Evolutionary conservation across 176 grass and related monocot species (phyloP).

Genomic region (Aegilops tauschii): DNA sequence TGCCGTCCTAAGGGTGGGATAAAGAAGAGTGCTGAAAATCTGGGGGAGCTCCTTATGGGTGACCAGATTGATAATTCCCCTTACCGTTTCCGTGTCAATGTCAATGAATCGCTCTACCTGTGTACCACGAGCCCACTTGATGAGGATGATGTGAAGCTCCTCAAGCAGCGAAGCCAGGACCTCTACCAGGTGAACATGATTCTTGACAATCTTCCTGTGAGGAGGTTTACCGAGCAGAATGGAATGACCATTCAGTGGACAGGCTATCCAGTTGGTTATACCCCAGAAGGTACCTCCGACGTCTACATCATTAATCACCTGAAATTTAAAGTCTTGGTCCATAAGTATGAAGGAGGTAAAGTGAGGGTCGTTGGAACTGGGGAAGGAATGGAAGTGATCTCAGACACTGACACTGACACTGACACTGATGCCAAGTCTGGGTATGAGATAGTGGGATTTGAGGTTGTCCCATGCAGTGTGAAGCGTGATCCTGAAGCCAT

Average conservation of each 20-base stretch:
- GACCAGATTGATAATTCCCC: constrained; percentile 93
- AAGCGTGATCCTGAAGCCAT: constrained; percentile 58
- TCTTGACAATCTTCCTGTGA: constrained; percentile 83
- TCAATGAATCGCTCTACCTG: constrained; percentile 72
- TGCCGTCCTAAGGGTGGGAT: constrained; percentile 60
- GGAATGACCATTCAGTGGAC: constrained; percentile 79
- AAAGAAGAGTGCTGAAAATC: constrained; percentile 83
- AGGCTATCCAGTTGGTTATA: constrained; percentile 84
- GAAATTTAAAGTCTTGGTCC: constrained; percentile 85
- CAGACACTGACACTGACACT: constrained; percentile 50
- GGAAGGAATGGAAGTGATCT: constrained; percentile 76
- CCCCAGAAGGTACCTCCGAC: constrained; percentile 51
- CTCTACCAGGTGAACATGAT: constrained; percentile 94
- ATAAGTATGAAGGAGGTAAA: constrained; percentile 76
- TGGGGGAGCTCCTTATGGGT: constrained; percentile 88
- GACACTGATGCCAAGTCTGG: constrained; percentile 50
- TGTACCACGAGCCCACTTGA: constrained; percentile 65
- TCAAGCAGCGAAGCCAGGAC: constrained; percentile 70
- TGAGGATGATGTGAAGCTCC: constrained; percentile 61
- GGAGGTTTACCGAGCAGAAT: constrained; percentile 83
- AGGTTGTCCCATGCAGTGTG: constrained; percentile 78
- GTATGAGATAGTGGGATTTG: constrained; percentile 83
- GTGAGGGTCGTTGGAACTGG: constrained; percentile 70
- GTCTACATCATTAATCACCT: constrained; percentile 83
- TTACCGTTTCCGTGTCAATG: constrained; percentile 62